Evolutionary conservation across 129 eudicot species (phyloP), one percentile per base, ranked within the genome.

Genomic region (Erigeron canadensis): DNA sequence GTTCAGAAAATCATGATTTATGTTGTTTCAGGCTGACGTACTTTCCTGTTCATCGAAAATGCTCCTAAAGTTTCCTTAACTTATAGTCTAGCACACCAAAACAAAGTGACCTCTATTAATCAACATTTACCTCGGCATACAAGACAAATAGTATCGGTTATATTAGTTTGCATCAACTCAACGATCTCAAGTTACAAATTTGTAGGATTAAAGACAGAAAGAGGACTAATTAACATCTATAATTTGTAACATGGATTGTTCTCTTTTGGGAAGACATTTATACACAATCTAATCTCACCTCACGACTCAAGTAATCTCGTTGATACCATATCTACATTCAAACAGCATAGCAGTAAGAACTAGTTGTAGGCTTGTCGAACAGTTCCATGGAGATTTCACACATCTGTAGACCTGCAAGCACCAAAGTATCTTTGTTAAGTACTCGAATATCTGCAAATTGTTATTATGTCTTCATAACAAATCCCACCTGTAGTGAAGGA

Each of bases 281-380:
- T 23, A 57, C 50, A 71, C 9, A 6, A 43, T 58, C 55, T 5
- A 44, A n/a, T 58, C 59, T 61, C 47, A 44, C 76, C 76, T 72
- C 46, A 59, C 47, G 23, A 68, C 76, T 72, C 46, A 59, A 21
- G 38, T 72, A 51, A 13, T 51, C 48, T 16, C 1, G 18, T 37
- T 37, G 63, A 69, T 51, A 51, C 7, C n/a, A 62, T 17, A 51
- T 51, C 50, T 51, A 72, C 34, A 72, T 44, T 59, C 59, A 43
- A 57, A 43, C 66, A 7, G 23, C 59, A 56, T 21, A 39, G 16
- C 1, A 39, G 48, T 28, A 38, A 40, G 21, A 12, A 66, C 34
- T 9, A 70, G 65, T 54, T 7, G n/a, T n/a, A n/a, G n/a, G n/a
- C n/a, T n/a, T n/a, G 51, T 69, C 64, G 12, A 39, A 38, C 53